These are phyloP conservation scores for Metschnikowia cerradonensis DNA, from an alignment of 805 yeast genomes.

Conservation along the genomic window DNA sequence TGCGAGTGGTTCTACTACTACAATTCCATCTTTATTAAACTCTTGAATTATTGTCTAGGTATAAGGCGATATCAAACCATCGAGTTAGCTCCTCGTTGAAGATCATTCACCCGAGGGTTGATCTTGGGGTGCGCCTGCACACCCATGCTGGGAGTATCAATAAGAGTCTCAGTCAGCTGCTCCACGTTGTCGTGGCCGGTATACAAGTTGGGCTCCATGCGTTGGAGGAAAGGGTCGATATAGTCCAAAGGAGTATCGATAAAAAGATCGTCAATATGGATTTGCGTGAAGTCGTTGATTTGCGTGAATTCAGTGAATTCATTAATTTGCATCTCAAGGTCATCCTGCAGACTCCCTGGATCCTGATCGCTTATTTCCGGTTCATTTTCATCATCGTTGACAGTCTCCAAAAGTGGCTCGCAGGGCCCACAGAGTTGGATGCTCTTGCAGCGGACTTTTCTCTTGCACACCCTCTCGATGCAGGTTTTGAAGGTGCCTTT, in stretches of 20 bases:
- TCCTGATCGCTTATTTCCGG: too few species aligned
- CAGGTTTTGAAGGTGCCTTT: neutral
- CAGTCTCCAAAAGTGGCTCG: neutral
- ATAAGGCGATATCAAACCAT: too few species aligned
- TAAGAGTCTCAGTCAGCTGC: constrained; percentile 3
- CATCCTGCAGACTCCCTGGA: too few species aligned
- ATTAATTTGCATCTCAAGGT: too few species aligned
- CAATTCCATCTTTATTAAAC: too few species aligned
- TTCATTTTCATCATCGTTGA: neutral
- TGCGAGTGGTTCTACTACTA: too few species aligned
- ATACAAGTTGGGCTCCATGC: neutral
- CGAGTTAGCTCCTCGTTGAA: neutral
- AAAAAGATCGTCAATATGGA: too few species aligned
- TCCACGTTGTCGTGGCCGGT: neutral
- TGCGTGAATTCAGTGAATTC: too few species aligned
- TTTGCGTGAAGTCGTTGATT: too few species aligned
- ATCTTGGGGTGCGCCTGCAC: neutral
- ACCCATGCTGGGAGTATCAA: neutral
- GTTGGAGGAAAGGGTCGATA: neutral
- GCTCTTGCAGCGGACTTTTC: neutral
- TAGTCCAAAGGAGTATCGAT: too few species aligned
- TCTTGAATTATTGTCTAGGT: too few species aligned
- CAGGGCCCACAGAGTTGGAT: neutral
- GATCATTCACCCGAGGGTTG: neutral
- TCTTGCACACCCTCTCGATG: neutral